Conservation (phyloP, 2,329 filamentous ascomycete genomes). For the Pochonia chlamydosporia region DNA sequence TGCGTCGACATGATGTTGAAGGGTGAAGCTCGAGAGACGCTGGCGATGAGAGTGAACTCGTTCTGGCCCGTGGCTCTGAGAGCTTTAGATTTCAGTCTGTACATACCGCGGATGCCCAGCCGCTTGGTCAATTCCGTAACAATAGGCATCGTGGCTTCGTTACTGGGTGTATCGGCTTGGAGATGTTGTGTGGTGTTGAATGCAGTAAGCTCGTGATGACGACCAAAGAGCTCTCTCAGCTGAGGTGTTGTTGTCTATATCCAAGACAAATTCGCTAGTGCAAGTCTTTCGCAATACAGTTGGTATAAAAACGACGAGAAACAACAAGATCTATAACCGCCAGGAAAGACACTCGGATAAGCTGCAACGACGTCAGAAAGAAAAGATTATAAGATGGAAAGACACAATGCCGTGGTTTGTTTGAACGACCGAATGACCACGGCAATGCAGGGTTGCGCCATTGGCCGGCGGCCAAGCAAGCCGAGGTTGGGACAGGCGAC, state of each 20-base stretch:
- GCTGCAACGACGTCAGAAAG: not conserved
- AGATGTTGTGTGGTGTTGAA: not conserved
- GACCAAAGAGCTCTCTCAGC: not conserved
- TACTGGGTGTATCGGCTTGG: not conserved
- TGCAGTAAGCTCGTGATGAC: not conserved
- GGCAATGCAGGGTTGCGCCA: not conserved
- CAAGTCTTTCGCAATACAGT: not conserved
- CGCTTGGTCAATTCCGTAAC: constrained; percentile 51
- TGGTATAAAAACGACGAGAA: not conserved
- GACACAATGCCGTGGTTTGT: not conserved
- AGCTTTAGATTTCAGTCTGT: not conserved
- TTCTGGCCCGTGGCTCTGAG: not conserved
- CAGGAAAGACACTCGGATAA: not conserved
- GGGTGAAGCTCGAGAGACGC: no score
- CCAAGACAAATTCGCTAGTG: not conserved
- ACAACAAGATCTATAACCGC: not conserved
- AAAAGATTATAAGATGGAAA: not conserved
- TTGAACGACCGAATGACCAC: not conserved
- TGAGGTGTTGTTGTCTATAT: not conserved
- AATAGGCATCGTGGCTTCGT: constrained; percentile 43
- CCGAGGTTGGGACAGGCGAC: not conserved
- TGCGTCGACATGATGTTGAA: no score
- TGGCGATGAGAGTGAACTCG: not conserved
- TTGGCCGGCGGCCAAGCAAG: not conserved
- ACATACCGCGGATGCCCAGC: constrained; percentile 47